A percentile compares a stretch with the other conserved stretches of the same genome.
phyloP scores from a whole-genome alignment of 164 flowering plant species.

The Umbellularia californica region DNA sequence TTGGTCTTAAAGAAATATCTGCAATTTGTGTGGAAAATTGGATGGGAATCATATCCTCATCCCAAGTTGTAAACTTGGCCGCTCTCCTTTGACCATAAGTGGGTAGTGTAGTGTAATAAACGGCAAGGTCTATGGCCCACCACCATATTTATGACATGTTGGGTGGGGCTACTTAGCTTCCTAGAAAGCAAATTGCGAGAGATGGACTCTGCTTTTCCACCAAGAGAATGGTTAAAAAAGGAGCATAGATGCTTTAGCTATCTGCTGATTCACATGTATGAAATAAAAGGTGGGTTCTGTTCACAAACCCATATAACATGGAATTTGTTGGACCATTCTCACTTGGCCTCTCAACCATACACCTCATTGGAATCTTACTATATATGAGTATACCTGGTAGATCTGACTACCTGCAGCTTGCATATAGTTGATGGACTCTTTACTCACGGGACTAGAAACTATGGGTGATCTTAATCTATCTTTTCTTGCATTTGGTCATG shows the following conservation, averaged over 20 bases:
- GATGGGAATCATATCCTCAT: constrained; percentile 22
- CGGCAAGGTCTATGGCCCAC: not conserved
- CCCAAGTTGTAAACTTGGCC: constrained; percentile 15
- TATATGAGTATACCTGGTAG: not conserved
- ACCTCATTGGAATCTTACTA: not conserved
- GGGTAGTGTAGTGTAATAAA: not conserved
- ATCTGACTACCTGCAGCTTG: not conserved
- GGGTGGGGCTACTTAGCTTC: not conserved
- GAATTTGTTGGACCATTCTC: not conserved
- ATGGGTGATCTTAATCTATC: not conserved
- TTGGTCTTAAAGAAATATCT: constrained; percentile 15
- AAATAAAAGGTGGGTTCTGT: not conserved
- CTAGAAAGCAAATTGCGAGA: not conserved
- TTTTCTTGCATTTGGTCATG: no score
- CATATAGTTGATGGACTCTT: not conserved
- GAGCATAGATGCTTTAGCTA: not conserved
- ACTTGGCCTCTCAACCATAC: not conserved
- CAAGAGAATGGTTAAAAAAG: not conserved
- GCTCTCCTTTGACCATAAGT: constrained; percentile 15
- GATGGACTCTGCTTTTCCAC: not conserved
- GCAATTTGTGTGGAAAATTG: not conserved
- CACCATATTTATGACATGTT: not conserved
- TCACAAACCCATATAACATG: not conserved
- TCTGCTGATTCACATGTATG: not conserved
- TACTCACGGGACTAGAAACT: not conserved